A percentile compares a stretch with the other conserved stretches of the same genome.
These are phyloP conservation scores for Apiospora koreana DNA, from an alignment of 2,329 filamentous ascomycete species.

Conservation along the genomic window DNA sequence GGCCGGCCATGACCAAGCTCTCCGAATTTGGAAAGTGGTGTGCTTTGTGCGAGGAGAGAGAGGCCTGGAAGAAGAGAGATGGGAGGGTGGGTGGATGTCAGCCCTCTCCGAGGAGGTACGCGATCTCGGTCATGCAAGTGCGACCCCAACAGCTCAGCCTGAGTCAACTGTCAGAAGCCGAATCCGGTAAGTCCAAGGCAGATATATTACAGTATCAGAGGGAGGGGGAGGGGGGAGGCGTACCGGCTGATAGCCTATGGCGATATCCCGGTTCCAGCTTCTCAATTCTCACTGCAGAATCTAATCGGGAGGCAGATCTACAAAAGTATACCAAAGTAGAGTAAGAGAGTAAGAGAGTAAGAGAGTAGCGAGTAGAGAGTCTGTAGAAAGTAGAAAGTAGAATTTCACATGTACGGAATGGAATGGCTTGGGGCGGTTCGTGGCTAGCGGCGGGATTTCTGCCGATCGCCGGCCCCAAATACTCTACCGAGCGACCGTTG, in stretches of 20 bases:
- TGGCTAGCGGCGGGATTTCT: not conserved
- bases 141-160: not conserved
- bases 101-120: constrained; percentile 1
- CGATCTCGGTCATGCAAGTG: not conserved
- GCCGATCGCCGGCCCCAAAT: not conserved
- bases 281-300: constrained; percentile 2
- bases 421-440: no score
- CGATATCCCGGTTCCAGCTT: not conserved
- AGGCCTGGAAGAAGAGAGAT: no score
- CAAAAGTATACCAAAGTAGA: not conserved
- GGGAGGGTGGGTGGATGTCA: not conserved
- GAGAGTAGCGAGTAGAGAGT: no score
- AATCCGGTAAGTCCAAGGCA: not conserved
- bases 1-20: not conserved
- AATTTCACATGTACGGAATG: not conserved
- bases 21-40: not conserved
- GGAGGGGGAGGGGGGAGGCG: no score
- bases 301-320: not conserved
- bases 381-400: no score
- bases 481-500: not conserved
- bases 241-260: not conserved
- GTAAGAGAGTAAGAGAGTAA: no score
- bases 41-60: not conserved
- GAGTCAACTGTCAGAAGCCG: constrained; percentile 3
- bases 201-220: not conserved